phyloP scores from a whole-genome alignment of 768 basidiomycete genomes.

The Trametes punicea region DNA sequence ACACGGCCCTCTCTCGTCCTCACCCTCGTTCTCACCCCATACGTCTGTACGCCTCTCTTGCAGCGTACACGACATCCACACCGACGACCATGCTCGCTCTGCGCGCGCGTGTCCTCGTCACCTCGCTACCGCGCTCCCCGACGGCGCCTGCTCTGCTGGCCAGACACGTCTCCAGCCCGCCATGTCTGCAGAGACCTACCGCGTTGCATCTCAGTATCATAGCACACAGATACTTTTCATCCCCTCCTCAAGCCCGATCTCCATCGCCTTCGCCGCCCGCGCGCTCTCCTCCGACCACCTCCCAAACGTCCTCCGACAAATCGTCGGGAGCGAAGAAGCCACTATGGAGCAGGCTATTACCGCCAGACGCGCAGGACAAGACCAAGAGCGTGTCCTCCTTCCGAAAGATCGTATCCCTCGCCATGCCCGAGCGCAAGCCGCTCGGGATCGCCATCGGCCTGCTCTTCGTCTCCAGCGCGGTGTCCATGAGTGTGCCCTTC shows the following conservation, averaged over 20 bases:
- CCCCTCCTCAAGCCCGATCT: background rate
- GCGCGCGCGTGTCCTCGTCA: constrained; percentile 7
- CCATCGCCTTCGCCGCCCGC: background rate
- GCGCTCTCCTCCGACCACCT: background rate
- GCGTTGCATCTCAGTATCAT: background rate
- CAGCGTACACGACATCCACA: background rate
- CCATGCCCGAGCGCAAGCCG: constrained; percentile 78
- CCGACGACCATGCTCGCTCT: constrained; percentile 15
- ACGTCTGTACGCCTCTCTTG: no score
- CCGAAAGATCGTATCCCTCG: constrained; percentile 71
- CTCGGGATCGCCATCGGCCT: constrained; percentile 74
- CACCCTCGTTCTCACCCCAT: constrained; percentile 6
- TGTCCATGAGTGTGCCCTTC: constrained; percentile 90
- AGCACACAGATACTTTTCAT: background rate
- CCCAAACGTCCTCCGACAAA: background rate
- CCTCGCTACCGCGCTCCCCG: background rate
- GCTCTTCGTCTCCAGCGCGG: constrained; percentile 81
- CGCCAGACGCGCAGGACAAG: constrained; percentile 16
- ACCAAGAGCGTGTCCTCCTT: constrained; percentile 56
- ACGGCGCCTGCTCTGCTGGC: constrained; percentile 5
- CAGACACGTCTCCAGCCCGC: constrained; percentile 15
- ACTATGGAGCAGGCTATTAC: constrained; percentile 18
- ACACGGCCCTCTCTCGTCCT: no score
- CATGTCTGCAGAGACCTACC: background rate
- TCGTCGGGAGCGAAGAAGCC: constrained; percentile 12